phyloP scores from a whole-genome alignment of 2,329 filamentous ascomycete species.

The Xylariaceae sp. region DNA sequence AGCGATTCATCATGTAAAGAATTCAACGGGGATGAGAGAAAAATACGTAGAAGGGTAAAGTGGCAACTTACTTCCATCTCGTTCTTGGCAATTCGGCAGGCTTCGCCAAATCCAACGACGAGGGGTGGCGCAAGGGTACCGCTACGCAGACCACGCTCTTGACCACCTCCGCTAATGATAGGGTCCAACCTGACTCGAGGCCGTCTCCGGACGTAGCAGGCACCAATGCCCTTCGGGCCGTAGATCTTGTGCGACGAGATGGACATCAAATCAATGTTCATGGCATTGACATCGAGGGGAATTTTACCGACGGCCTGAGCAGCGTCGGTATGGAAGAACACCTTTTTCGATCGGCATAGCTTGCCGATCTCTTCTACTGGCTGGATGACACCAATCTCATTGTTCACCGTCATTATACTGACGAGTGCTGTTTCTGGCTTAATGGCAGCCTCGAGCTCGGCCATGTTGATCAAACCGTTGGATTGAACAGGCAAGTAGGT shows the following conservation, averaged over 20 bases:
- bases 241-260: constrained; percentile 99
- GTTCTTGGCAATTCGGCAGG: constrained; percentile 82
- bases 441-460: constrained; percentile 81
- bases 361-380: constrained; percentile 89
- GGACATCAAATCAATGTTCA: constrained; percentile 98
- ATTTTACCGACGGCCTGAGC: constrained; percentile 99
- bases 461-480: constrained; percentile 80
- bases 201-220: constrained; percentile 88
- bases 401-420: constrained; percentile 98
- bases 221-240: constrained; percentile 93
- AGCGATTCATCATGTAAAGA: constrained; percentile 70
- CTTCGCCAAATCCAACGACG: constrained; percentile 90
- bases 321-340: constrained; percentile 97
- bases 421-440: constrained; percentile 86
- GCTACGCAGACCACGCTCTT: constrained; percentile 90
- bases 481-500: constrained; percentile 91
- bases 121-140: constrained; percentile 87
- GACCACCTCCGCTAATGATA: constrained; percentile 91
- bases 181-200: constrained; percentile 92
- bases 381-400: constrained; percentile 99
- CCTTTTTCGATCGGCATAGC: constrained; percentile 82
- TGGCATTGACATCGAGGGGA: constrained; percentile 89
- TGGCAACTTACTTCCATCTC: constrained; percentile 74
- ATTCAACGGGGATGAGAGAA: constrained; percentile 4
- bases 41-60: constrained; percentile 13